Conservation (phyloP, 2,329 filamentous ascomycete genomes). For the Trichophyton schoenleinii region DNA sequence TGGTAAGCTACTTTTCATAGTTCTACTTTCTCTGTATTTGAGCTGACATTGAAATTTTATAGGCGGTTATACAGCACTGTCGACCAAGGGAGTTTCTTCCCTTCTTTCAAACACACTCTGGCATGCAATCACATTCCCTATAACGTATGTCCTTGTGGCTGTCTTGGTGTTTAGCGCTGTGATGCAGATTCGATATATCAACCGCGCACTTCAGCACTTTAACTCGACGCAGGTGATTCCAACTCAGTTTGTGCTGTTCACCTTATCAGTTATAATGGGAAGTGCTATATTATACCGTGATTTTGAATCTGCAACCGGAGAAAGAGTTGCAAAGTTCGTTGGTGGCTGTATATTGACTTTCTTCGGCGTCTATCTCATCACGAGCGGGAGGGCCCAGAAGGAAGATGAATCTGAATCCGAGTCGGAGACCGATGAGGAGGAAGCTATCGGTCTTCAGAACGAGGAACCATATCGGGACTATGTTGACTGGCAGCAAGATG, state of each 20-base stretch:
- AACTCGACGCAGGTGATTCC: constrained; percentile 97
- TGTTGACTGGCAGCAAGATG: constrained; percentile 16
- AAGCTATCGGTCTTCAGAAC: constrained; percentile 31
- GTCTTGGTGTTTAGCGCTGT: constrained; percentile 74
- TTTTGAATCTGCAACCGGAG: constrained; percentile 67
- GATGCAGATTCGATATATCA: constrained; percentile 96
- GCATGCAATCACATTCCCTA: constrained; percentile 77
- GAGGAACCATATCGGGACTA: constrained; percentile 28
- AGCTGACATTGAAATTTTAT: neutral
- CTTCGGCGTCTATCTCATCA: constrained; percentile 93
- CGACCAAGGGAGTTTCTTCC: constrained; percentile 92
- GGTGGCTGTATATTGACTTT: constrained; percentile 88
- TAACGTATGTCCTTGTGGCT: constrained; percentile 74
- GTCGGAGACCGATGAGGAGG: constrained; percentile 52
- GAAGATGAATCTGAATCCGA: constrained; percentile 50
- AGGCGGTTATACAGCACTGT: constrained; percentile 92
- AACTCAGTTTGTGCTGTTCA: constrained; percentile 94
- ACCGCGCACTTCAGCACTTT: constrained; percentile 78
- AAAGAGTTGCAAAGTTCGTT: constrained; percentile 70
- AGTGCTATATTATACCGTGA: constrained; percentile 89
- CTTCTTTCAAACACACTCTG: constrained; percentile 84
- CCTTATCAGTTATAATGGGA: constrained; percentile 84
- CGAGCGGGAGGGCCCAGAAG: constrained; percentile 57
- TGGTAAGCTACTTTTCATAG: constrained; percentile 43
- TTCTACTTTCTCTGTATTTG: constrained; percentile 9